phyloP scores from a whole-genome alignment of 1,284 basidiomycete genomes.

The Irpex sp. region DNA sequence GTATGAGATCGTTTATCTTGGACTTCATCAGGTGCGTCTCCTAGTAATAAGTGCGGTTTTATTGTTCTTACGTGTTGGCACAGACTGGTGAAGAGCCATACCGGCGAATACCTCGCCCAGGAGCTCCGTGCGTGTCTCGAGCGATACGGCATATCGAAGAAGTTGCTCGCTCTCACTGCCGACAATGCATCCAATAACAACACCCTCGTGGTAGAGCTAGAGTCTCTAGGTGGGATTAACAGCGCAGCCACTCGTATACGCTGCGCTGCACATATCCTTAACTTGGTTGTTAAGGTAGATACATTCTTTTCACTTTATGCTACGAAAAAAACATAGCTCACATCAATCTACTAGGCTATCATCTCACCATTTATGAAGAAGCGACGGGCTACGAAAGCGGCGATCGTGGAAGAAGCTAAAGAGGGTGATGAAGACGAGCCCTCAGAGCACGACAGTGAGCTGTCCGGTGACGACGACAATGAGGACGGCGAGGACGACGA shows the following conservation, averaged over 20 bases:
- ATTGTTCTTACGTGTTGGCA: no score
- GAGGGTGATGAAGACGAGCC: not conserved
- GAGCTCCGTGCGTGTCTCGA: slow-evolving; percentile 12
- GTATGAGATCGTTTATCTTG: slow-evolving; percentile 13
- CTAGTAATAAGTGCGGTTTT: no score
- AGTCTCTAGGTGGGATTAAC: no score
- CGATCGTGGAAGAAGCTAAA: not conserved
- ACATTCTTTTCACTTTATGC: not conserved
- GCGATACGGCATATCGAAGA: slow-evolving; percentile 8
- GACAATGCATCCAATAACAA: not conserved
- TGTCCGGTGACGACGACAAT: not conserved
- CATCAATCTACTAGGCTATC: not conserved
- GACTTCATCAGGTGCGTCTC: slow-evolving; percentile 13
- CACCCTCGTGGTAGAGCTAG: no score
- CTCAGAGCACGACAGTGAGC: not conserved
- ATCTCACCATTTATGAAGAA: not conserved
- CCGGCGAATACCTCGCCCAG: slow-evolving; percentile 13
- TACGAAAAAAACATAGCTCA: not conserved
- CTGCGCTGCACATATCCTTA: slow-evolving; percentile 6
- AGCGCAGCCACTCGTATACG: not conserved
- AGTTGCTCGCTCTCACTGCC: slow-evolving; percentile 6
- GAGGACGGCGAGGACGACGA: not conserved
- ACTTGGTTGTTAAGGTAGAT: slow-evolving; percentile 6
- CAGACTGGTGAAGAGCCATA: slow-evolving; percentile 13
- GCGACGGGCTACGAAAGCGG: not conserved